Evolutionary conservation across 1,139 yeast species (phyloP), one percentile per base, ranked within the genome.

Genomic region (Lodderomyces parapsilosis): DNA sequence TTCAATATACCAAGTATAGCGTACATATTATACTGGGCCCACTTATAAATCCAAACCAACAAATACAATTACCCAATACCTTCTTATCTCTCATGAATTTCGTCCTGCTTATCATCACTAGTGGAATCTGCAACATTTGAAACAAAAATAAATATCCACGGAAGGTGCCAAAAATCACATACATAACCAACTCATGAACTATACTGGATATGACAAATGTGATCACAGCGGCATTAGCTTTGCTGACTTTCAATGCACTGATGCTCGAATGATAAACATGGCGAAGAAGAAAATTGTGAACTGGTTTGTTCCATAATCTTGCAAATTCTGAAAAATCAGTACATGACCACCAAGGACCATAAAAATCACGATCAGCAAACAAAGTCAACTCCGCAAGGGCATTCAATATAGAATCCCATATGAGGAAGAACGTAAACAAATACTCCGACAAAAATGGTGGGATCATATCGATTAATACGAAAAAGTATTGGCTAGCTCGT

Each of bases 271-370:
- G 97, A 62, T 93, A 94, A 7, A 93, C 99, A 59, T 94, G 99
- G 50, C 98, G 78, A 37, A 90, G 69, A 47, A 93, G 68, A 56
- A 93, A 93, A 52, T 83, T 80, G 62, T 93, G 97, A n/a, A 94
- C 98, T 0, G 98, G 97, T 8, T 81, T 77, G 60, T 93, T 93
- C 99, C 99, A 94, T 51, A 87, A 82, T 51, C 97, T 77, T 8
- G 97, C 86, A 65, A 87, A 93, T 59, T 90, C 93, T 44, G 87
- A 90, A 96, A 97, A 93, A 40, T 90, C 85, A 23, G 86, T 81
- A 52, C 95, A 87, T 53, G 93, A 88, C 99, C 98, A 93, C 99
- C 99, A 93, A 36, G 90, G 88, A 3, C 96, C 95, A 57, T 93
- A 93, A 61, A 93, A 93, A 52, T 86, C 87, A 36, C 99, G 78